Percentiles rank a stretch among this genome's conserved stretches.
These are phyloP conservation scores for Martiniozyma asiatica DNA, from an alignment of 1,139 yeast genomes.

Conservation along the genomic window DNA sequence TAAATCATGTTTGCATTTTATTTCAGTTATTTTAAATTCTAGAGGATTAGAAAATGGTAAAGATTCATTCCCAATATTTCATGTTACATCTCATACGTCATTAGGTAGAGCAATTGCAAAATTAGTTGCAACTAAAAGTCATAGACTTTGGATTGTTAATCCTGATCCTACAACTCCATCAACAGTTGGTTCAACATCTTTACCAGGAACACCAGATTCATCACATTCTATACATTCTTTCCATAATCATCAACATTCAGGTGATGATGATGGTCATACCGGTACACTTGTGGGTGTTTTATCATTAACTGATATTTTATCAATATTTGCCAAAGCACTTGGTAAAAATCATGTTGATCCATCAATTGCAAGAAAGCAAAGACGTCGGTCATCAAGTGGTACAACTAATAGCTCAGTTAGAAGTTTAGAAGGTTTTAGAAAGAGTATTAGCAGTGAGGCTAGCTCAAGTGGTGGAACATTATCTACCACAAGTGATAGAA, in stretches of 20 bases:
- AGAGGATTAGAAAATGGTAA: conserved; percentile 91
- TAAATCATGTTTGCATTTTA: conserved; percentile 76
- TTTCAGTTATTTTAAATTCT: conserved; percentile 72
- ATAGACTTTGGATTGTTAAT: conserved; percentile 87
- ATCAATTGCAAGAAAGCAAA: conserved; percentile 70
- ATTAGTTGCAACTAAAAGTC: conserved; percentile 88
- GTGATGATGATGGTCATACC: conserved; percentile 26
- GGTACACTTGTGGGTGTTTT: conserved; percentile 85
- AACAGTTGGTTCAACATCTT: conserved; percentile 6
- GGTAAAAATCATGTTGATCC: conserved; percentile 64
- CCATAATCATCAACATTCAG: conserved; percentile 5
- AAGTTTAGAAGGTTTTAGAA: conserved; percentile 24
- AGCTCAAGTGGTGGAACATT: no score
- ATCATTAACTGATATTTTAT: conserved; percentile 78
- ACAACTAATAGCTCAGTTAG: conserved; percentile 22
- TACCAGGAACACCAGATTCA: conserved; percentile 3
- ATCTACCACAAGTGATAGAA: no score
- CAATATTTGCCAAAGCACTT: conserved; percentile 62
- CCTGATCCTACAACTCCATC: conserved; percentile 22
- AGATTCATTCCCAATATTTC: conserved; percentile 94
- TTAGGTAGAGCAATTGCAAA: conserved; percentile 87
- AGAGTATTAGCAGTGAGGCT: conserved; percentile 22
- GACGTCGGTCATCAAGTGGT: conserved; percentile 52
- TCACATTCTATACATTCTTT: conserved; percentile 5
- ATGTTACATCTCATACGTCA: conserved; percentile 68